Evolutionary conservation across 176 grass and related monocot genomes (phyloP).

Genomic region (Tillandsia fasciculata): DNA sequence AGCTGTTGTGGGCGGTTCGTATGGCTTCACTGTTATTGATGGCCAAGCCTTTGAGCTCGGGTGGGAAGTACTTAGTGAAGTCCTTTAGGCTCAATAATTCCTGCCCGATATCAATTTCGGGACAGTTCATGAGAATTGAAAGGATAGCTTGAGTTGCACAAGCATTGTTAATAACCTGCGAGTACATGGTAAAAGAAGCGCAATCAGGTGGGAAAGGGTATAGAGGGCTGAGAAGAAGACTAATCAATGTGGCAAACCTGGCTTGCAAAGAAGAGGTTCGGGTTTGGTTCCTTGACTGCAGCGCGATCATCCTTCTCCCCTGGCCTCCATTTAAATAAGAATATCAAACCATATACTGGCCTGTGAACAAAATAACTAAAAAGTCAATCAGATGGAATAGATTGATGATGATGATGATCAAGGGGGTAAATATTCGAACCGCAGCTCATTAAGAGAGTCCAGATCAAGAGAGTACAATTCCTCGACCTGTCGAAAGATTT

Average conservation of each 20-base stretch:
- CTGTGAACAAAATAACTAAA: slow-evolving; percentile 25
- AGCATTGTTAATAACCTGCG: slow-evolving; percentile 89
- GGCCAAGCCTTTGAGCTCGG: slow-evolving; percentile 80
- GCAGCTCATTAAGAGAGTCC: slow-evolving; percentile 70
- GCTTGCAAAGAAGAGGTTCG: slow-evolving; percentile 65
- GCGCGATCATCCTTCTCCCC: slow-evolving; percentile 63
- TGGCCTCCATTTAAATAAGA: slow-evolving; percentile 88
- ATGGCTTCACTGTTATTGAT: slow-evolving; percentile 87
- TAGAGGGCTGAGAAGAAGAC: background rate
- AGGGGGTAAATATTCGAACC: slow-evolving; percentile 30
- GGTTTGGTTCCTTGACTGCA: slow-evolving; percentile 50
- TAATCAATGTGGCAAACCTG: slow-evolving; percentile 35
- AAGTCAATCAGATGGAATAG: background rate
- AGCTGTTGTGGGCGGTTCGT: slow-evolving; percentile 53
- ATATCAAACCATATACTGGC: slow-evolving; percentile 79
- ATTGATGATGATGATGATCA: slow-evolving; percentile 9
- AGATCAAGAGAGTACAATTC: slow-evolving; percentile 94
- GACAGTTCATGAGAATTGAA: slow-evolving; percentile 74
- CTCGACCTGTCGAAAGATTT: slow-evolving; percentile 52
- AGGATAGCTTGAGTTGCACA: slow-evolving; percentile 96
- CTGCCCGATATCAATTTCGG: slow-evolving; percentile 57
- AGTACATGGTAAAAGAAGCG: background rate
- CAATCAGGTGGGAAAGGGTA: slow-evolving; percentile 12
- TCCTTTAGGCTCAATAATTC: slow-evolving; percentile 76
- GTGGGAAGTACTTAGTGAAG: slow-evolving; percentile 78